These are phyloP conservation scores for Gloeostereum incarnatum DNA, from an alignment of 768 basidiomycete genomes.

Conservation along the genomic window DNA sequence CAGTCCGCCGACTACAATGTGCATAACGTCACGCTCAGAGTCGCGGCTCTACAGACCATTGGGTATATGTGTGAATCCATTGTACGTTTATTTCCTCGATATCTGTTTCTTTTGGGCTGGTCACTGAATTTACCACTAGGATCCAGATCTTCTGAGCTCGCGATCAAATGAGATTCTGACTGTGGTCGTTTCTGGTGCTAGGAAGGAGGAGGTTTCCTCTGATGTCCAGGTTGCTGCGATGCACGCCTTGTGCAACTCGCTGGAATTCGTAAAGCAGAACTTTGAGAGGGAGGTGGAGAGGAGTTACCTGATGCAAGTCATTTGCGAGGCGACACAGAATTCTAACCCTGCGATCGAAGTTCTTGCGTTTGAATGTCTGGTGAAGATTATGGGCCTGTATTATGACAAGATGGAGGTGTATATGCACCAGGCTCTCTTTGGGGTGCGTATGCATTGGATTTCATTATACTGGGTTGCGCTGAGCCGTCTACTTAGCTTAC, in stretches of 20 bases:
- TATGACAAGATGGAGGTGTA: constrained; percentile 99
- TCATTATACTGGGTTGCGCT: background rate
- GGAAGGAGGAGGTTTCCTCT: constrained; percentile 85
- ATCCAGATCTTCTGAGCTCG: constrained; percentile 82
- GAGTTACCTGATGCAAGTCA: constrained; percentile 99
- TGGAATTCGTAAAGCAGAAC: constrained; percentile 96
- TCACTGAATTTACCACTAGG: constrained; percentile 36
- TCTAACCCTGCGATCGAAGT: constrained; percentile 75
- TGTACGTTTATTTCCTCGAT: constrained; percentile 42
- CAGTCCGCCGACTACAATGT: constrained; percentile 73
- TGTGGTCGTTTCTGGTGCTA: constrained; percentile 94
- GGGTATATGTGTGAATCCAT: constrained; percentile 96
- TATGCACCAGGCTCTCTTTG: constrained; percentile 98
- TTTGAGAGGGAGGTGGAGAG: constrained; percentile 98
- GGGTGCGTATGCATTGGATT: constrained; percentile 64
- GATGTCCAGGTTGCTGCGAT: constrained; percentile 94
- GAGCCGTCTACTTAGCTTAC: constrained; percentile 65
- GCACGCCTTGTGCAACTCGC: constrained; percentile 86
- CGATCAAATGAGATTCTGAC: constrained; percentile 97
- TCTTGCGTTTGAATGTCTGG: constrained; percentile 93
- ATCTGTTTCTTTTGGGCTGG: constrained; percentile 2
- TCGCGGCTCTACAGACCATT: constrained; percentile 89
- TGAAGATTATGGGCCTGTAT: constrained; percentile 94
- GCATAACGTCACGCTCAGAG: constrained; percentile 61
- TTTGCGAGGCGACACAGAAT: constrained; percentile 98